Evolutionary conservation across 129 eudicot genomes (phyloP), one percentile per base, ranked within the genome.

Genomic region (Ambrosia trifida): DNA sequence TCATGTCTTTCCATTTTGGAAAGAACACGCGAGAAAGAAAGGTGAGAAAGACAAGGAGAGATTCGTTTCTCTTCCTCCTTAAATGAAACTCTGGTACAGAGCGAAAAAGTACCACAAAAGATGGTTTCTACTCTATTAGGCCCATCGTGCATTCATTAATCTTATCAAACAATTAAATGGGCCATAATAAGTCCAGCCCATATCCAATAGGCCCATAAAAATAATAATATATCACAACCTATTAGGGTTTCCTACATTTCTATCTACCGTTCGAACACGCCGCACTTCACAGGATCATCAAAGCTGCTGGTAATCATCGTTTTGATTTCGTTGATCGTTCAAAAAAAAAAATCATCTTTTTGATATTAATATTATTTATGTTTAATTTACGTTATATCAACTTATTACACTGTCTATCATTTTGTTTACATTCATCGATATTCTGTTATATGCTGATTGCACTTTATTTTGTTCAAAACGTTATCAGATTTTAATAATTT

Each of bases 191-290:
- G 35, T 9, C 35, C 14, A 38, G 68, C 68, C 68, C 50, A 14
- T 24, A 24, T 36, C 3, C 3, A n/a, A 16, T 4, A 11, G 69
- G 69, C 52, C 69, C 69, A 64, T 36, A 19, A 40, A 64, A 2
- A 24, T 24, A 62, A 16, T 63, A 12, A 16, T 40, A 40, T 40
- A 63, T 30, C 44, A 66, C 2, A 4, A 50, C 46, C 19, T 53
- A 12, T 35, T 69, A 69, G 74, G 74, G 74, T 69, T 69, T 69
- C 51, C 11, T 16, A 5, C 73, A 18, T 46, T 68, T 52, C n/a
- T 8, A 38, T 18, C 64, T 11, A 50, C 50, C 74, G 51, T 35
- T 35, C 12, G 20, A 56, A 51, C 50, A 64, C 64, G 52, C 64
- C 52, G 50, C 64, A 7, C 74, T 52, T 69, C 74, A 69, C 50